Percentiles rank a stretch among this genome's conserved stretches.
phyloP scores from a whole-genome alignment of 192 early-diverging fungal species.

The Backusella westeae region DNA sequence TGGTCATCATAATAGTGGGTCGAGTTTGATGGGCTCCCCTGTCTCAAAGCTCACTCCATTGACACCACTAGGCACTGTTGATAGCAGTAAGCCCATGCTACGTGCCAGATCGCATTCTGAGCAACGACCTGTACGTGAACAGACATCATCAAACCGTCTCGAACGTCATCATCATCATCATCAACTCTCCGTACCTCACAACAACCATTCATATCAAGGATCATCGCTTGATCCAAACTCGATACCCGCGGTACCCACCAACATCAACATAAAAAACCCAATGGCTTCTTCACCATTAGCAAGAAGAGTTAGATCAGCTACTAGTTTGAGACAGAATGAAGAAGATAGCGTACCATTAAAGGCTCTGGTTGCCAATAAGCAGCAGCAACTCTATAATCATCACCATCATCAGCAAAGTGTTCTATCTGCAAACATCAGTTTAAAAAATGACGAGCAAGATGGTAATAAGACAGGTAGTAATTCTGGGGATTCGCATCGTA shows the following conservation, averaged over 20 bases:
- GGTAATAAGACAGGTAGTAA: background rate
- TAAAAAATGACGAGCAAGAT: background rate
- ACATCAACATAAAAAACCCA: background rate
- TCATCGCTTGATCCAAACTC: conserved; percentile 3
- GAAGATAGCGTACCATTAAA: conserved; percentile 45
- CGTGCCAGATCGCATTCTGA: conserved; percentile 27
- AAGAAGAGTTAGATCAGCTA: conserved; percentile 46
- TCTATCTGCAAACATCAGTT: background rate
- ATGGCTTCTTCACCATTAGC: conserved; percentile 39
- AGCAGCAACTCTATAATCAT: conserved; percentile 14
- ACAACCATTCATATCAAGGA: background rate
- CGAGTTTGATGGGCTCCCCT: background rate
- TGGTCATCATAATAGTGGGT: background rate
- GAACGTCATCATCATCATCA: conserved; percentile 5
- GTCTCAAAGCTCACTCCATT: conserved; percentile 13
- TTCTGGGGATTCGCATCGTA: conserved; percentile 11
- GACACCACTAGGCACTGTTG: background rate
- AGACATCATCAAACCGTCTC: conserved; percentile 3
- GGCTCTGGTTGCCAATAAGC: conserved; percentile 28
- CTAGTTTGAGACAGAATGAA: conserved; percentile 38
- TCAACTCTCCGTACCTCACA: background rate
- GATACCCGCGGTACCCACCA: conserved; percentile 8
- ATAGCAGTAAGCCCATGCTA: conserved; percentile 13
- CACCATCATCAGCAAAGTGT: background rate
- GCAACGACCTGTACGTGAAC: conserved; percentile 7